These are phyloP conservation scores for Phialophora chinensis DNA, from an alignment of 2,329 filamentous ascomycete species.

Conservation along the genomic window DNA sequence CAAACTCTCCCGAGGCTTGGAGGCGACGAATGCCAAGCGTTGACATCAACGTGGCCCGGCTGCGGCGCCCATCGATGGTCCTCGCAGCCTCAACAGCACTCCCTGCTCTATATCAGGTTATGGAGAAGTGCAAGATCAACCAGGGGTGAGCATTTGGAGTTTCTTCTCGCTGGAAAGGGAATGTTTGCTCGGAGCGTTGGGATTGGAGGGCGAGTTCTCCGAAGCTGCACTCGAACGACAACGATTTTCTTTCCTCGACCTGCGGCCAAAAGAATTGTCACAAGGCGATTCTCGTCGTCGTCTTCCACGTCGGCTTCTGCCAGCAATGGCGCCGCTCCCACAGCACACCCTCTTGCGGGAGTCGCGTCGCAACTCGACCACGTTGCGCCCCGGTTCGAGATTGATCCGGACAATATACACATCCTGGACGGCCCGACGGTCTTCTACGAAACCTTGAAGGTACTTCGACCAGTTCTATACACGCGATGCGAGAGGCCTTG, in stretches of 20 bases:
- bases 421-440: conserved; percentile 81
- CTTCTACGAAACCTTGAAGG: conserved; percentile 92
- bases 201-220: conserved; percentile 32
- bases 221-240: conserved; percentile 31
- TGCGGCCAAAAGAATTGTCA: conserved; percentile 17
- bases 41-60: conserved; percentile 7
- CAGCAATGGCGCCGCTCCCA: conserved; percentile 38
- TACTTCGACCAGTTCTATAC: conserved; percentile 45
- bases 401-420: conserved; percentile 78
- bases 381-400: conserved; percentile 87
- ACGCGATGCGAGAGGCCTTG: conserved; percentile 15
- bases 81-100: background rate
- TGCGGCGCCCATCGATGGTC: background rate
- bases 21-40: conserved; percentile 4
- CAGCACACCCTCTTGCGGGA: conserved; percentile 61
- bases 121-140: conserved; percentile 10
- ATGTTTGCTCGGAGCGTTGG: conserved; percentile 37
- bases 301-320: conserved; percentile 27
- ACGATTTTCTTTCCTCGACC: conserved; percentile 15
- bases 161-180: conserved; percentile 5
- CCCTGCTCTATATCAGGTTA: background rate
- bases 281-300: conserved; percentile 32
- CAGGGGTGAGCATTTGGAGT: background rate
- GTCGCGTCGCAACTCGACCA: conserved; percentile 80
- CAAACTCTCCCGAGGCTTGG: background rate